Percentiles rank a stretch among this genome's conserved stretches.
Conservation (phyloP, 768 basidiomycete species). For the Rickenella mellea region DNA sequence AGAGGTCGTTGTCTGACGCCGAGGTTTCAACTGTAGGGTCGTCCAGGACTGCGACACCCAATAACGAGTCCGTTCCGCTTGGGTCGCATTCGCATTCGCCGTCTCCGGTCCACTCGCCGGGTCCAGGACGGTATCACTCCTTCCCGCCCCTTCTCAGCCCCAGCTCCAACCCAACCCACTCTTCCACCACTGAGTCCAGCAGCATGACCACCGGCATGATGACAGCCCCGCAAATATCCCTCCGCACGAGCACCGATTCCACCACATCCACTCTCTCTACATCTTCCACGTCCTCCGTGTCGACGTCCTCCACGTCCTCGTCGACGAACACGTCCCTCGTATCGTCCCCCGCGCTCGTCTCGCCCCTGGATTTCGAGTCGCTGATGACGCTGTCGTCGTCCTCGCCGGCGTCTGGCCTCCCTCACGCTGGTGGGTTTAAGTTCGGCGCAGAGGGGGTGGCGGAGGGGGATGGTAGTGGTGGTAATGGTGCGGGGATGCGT, state of each 20-base stretch:
- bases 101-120: background rate
- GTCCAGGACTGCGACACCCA: background rate
- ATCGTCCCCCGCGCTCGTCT: slow-evolving; percentile 32
- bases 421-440: slow-evolving; percentile 1
- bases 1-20: background rate
- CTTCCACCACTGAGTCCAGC: background rate
- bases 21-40: background rate
- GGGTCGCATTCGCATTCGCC: no score
- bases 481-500: background rate
- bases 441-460: slow-evolving; percentile 4
- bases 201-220: no score
- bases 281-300: no score
- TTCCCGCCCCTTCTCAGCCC: no score
- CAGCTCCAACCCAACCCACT: no score
- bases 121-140: background rate
- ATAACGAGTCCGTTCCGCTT: no score
- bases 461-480: slow-evolving; percentile 9
- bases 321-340: slow-evolving; percentile 45
- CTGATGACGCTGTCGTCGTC: slow-evolving; percentile 21
- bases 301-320: no score
- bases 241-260: no score
- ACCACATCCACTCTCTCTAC: no score
- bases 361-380: slow-evolving; percentile 32
- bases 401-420: slow-evolving; percentile 2
- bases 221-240: background rate